phyloP scores from a whole-genome alignment of 345 rosid species.

The Citrus trifoliata region DNA sequence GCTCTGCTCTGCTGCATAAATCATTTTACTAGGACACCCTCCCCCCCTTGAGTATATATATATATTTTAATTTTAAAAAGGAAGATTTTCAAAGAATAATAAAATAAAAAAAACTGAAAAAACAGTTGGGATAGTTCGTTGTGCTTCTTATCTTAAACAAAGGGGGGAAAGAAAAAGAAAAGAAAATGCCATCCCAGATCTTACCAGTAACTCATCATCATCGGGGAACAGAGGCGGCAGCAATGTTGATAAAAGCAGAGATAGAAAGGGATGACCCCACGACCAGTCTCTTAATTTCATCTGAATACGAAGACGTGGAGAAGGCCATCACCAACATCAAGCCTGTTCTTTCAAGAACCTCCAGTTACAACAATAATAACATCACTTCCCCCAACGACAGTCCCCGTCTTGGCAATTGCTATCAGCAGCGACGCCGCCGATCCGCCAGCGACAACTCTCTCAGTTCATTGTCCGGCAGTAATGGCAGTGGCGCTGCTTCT shows the following conservation, averaged over 20 bases:
- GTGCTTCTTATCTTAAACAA: no score
- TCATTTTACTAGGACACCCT: background rate
- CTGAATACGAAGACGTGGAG: slow-evolving; percentile 41
- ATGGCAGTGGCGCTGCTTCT: background rate
- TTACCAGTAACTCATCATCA: slow-evolving; percentile 32
- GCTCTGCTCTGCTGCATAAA: background rate
- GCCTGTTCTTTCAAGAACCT: slow-evolving; percentile 56
- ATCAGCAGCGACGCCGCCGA: slow-evolving; percentile 61
- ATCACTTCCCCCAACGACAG: slow-evolving; percentile 7
- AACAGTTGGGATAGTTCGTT: no score
- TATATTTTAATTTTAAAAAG: no score
- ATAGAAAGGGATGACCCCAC: slow-evolving; percentile 41
- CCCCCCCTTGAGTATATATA: no score
- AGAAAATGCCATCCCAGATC: slow-evolving; percentile 43
- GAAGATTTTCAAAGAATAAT: no score
- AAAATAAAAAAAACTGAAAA: no score
- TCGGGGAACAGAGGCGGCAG: slow-evolving; percentile 12
- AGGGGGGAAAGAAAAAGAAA: background rate
- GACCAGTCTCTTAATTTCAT: slow-evolving; percentile 42
- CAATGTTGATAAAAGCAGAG: slow-evolving; percentile 36
- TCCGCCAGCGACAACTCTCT: slow-evolving; percentile 57
- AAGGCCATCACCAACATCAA: slow-evolving; percentile 13
- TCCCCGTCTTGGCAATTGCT: slow-evolving; percentile 16
- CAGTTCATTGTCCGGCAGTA: slow-evolving; percentile 34
- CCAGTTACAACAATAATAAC: slow-evolving; percentile 33